Conservation (phyloP, 2,329 filamentous ascomycete species). For the Volutella citrinella region DNA sequence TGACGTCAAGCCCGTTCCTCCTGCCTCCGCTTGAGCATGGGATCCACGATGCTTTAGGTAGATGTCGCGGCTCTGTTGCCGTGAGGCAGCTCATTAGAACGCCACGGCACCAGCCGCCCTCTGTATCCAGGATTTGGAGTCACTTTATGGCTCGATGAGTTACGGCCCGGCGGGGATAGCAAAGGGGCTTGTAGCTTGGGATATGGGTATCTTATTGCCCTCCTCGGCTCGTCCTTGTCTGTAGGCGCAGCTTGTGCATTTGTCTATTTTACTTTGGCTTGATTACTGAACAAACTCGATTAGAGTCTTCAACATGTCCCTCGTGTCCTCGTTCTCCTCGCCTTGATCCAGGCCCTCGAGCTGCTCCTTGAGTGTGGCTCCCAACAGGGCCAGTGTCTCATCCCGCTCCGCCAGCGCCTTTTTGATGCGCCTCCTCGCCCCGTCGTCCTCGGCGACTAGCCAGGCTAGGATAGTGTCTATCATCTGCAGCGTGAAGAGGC, state of each 20-base stretch:
- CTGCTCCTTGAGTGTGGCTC: constrained; percentile 63
- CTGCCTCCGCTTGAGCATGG: constrained; percentile 26
- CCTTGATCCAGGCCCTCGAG: constrained; percentile 51
- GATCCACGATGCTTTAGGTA: too few relatives aligned
- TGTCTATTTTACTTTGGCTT: too few relatives aligned
- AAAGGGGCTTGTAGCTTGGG: too few relatives aligned
- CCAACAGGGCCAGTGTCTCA: constrained; percentile 62
- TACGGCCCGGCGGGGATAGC: constrained; percentile 6
- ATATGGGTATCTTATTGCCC: too few relatives aligned
- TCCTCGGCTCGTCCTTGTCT: too few relatives aligned
- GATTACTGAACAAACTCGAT: constrained; percentile 44
- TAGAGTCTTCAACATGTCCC: constrained; percentile 54
- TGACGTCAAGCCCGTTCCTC: constrained; percentile 70
- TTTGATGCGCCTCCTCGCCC: constrained; percentile 64
- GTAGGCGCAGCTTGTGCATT: too few relatives aligned
- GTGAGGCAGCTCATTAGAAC: too few relatives aligned
- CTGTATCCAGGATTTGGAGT: too few relatives aligned
- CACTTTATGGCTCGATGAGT: constrained; percentile 6
- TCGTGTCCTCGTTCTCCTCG: constrained; percentile 57
- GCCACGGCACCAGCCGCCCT: too few relatives aligned
- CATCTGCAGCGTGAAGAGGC: constrained; percentile 77
- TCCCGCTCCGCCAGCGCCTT: constrained; percentile 65
- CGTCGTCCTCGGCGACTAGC: constrained; percentile 85
- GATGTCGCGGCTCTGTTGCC: too few relatives aligned
- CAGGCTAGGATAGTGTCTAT: constrained; percentile 85